Base-by-base conservation (phyloP, 2,329 filamentous ascomycete species). In the Talaromyces amestolkiae region DNA sequence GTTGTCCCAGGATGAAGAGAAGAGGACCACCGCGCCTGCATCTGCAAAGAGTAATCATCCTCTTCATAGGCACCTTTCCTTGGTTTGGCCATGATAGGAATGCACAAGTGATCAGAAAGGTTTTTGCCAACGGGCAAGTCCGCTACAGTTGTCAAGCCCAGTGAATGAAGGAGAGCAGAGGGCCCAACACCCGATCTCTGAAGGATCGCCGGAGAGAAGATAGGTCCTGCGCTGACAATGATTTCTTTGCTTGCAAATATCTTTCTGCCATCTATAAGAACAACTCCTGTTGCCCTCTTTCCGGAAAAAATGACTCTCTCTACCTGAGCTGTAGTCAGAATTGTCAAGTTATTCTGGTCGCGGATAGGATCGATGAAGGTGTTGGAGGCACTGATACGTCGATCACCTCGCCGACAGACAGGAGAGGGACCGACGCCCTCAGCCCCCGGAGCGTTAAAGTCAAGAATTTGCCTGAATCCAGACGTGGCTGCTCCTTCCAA, bases 101-200 rank as follows among this genome's bases (percentile, higher is more conserved):
- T 68, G 61, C 66, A 69, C 61, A 66, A 60, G 58, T 66, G 66
- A 59, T 69, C 66, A 45, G 58, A 64, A 31, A 68, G 66, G 58
- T 61, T 69, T 22, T 60, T 27, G 37, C 67, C 67, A n/a, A 68
- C 67, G 35, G 67, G 67, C 47, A 69, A 58, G 27, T 69, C 66
- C 7, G 45, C 54, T 41, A 69, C 19, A 54, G 56, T 54, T 39
- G 53, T 24, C 47, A 68, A 56, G 17, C 41, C 47, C 45, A 64
- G 60, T 49, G 33, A 47, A 35, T 43, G 8, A 33, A 69, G 47
- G 27, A 68, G 37, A 56, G 45, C 62, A 37, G 35, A 19, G 17
- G 66, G 66, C 35, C 69, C 68, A 59, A 70, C 59, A 15, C 68
- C 69, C 39, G 69, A 70, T 19, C 63, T 53, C 63, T 68, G 67